phyloP scores from a whole-genome alignment of 2,329 filamentous ascomycete genomes.

The Epichloe coenophiala region DNA sequence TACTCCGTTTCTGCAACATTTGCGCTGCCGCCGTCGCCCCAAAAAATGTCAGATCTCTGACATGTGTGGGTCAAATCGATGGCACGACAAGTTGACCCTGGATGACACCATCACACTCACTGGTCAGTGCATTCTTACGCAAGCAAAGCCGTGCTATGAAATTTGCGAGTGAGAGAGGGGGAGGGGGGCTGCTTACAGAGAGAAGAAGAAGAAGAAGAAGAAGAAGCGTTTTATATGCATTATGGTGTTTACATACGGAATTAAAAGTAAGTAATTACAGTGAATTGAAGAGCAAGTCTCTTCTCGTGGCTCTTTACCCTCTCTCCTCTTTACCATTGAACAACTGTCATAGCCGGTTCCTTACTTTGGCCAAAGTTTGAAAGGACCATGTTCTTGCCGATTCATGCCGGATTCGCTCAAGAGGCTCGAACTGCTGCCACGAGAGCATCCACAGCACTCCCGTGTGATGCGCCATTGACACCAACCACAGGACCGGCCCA shows the following conservation, averaged over 20 bases:
- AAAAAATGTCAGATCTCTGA: neutral
- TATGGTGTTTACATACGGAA: neutral
- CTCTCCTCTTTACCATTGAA: too few relatives aligned
- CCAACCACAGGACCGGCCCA: constrained; percentile 48
- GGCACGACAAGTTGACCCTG: constrained; percentile 7
- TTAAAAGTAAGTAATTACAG: neutral
- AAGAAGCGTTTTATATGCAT: neutral
- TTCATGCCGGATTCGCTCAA: constrained; percentile 5
- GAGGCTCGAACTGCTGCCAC: constrained; percentile 41
- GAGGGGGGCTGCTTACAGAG: too few relatives aligned
- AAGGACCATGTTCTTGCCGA: too few relatives aligned
- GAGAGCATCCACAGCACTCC: constrained; percentile 51
- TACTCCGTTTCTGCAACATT: neutral
- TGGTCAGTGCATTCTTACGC: neutral
- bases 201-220: neutral
- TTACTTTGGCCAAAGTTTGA: too few relatives aligned
- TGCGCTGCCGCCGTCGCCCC: neutral
- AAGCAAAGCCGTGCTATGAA: neutral
- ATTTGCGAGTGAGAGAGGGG: neutral
- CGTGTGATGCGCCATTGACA: constrained; percentile 45
- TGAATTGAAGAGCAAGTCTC: neutral
- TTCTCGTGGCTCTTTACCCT: neutral
- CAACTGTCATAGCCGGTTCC: neutral
- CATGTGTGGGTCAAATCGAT: neutral
- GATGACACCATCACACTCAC: constrained; percentile 7